Conservation (phyloP, 2,329 filamentous ascomycete genomes). For the Bipolaris victoriae region DNA sequence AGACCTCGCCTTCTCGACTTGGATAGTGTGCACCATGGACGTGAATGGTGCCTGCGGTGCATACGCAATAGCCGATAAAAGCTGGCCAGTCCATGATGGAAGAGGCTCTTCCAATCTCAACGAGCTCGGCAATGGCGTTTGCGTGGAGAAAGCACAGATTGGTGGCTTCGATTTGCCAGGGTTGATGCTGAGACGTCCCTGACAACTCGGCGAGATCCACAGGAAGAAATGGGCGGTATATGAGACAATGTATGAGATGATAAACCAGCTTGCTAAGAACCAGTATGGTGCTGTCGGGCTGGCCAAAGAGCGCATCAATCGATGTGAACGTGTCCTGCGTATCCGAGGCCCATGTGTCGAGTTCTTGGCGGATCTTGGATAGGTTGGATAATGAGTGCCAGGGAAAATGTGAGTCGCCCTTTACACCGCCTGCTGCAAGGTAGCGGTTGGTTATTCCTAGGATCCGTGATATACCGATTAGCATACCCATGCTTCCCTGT, state of each 20-base stretch:
- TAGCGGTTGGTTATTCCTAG: constrained; percentile 84
- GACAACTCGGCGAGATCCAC: constrained; percentile 82
- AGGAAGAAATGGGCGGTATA: constrained; percentile 85
- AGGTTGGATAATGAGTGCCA: constrained; percentile 87
- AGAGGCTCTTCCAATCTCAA: constrained; percentile 77
- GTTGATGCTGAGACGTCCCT: constrained; percentile 82
- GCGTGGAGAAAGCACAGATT: constrained; percentile 87
- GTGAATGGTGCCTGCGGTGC: constrained; percentile 85
- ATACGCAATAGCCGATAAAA: constrained; percentile 86
- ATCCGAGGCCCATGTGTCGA: constrained; percentile 84
- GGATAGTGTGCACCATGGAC: constrained; percentile 85
- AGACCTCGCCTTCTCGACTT: constrained; percentile 66
- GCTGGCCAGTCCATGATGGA: constrained; percentile 82
- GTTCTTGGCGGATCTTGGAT: constrained; percentile 82
- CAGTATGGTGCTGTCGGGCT: constrained; percentile 76
- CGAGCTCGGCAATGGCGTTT: constrained; percentile 83
- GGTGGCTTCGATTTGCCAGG: constrained; percentile 90
- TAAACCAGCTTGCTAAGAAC: constrained; percentile 87
- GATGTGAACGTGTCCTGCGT: constrained; percentile 81
- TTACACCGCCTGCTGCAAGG: constrained; percentile 82
- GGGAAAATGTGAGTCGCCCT: constrained; percentile 87
- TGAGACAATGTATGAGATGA: constrained; percentile 83
- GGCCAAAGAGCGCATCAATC: constrained; percentile 75
- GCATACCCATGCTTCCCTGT: constrained; percentile 77
- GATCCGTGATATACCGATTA: constrained; percentile 84